A percentile compares a stretch with the other conserved stretches of the same genome.
Conservation (phyloP, 164 flowering plant species). For the Buxus sempervirens region DNA sequence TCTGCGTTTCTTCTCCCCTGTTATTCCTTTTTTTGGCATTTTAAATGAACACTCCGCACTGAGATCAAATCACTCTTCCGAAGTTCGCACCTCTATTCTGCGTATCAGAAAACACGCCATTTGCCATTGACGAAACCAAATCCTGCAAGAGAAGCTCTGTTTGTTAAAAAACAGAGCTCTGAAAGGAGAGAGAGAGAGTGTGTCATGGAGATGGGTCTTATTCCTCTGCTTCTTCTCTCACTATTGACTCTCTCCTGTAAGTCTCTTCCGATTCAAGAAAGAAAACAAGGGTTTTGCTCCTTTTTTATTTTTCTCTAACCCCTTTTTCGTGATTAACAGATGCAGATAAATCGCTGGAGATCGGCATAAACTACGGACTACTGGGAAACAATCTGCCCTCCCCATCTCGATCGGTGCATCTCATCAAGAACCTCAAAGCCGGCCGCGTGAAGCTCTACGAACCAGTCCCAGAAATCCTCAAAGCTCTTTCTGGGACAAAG, state of each 20-base stretch:
- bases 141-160: too few species aligned
- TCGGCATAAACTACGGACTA: slow-evolving; percentile 39
- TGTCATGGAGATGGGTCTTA: slow-evolving; percentile 3
- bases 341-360: slow-evolving; percentile 9
- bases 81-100: too few species aligned
- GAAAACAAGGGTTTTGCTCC: not conserved
- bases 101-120: too few species aligned
- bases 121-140: too few species aligned
- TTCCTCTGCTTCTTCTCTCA: slow-evolving; percentile 12
- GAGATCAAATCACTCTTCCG: too few species aligned
- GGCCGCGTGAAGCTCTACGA: slow-evolving; percentile 32
- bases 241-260: slow-evolving; percentile 25
- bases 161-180: not conserved
- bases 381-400: slow-evolving; percentile 37
- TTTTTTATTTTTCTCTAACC: not conserved
- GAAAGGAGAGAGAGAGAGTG: not conserved
- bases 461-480: slow-evolving; percentile 33
- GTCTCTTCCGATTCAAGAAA: too few species aligned
- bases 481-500: slow-evolving; percentile 21
- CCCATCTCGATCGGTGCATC: slow-evolving; percentile 24
- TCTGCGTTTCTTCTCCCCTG: too few species aligned
- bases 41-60: too few species aligned
- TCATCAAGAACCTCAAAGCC: slow-evolving; percentile 25
- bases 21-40: too few species aligned
- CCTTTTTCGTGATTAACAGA: slow-evolving; percentile 11